These are phyloP conservation scores for Phaeophleospora eucalypticola DNA, from an alignment of 2,329 filamentous ascomycete genomes.

Conservation along the genomic window DNA sequence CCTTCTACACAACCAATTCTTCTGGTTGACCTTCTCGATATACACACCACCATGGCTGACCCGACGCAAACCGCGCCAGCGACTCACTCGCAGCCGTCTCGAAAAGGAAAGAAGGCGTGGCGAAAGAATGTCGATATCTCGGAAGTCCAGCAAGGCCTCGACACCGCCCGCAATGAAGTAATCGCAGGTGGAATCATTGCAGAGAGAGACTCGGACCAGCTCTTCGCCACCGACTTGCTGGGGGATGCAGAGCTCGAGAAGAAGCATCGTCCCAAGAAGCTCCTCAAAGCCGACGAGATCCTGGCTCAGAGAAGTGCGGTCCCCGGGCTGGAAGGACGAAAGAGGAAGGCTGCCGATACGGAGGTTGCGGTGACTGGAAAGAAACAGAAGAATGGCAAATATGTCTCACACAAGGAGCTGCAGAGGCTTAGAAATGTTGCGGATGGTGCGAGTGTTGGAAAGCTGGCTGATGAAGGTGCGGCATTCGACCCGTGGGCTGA, in stretches of 20 bases:
- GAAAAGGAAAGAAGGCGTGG: constrained; percentile 99
- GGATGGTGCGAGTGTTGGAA: constrained; percentile 58
- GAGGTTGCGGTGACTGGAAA: constrained; percentile 59
- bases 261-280: constrained; percentile 63
- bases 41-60: constrained; percentile 9
- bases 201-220: constrained; percentile 75
- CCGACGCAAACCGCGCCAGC: constrained; percentile 57
- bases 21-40: not conserved
- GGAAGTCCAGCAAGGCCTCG: constrained; percentile 76
- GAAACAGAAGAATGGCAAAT: constrained; percentile 68
- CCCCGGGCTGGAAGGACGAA: constrained; percentile 69
- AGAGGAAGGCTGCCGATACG: constrained; percentile 68
- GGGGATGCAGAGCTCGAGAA: constrained; percentile 66
- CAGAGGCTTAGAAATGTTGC: constrained; percentile 73
- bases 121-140: constrained; percentile 95
- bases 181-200: constrained; percentile 83
- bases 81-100: constrained; percentile 80
- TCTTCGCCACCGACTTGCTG: constrained; percentile 77
- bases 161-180: constrained; percentile 80
- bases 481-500: constrained; percentile 75
- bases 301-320: constrained; percentile 78
- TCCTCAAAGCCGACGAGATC: constrained; percentile 87
- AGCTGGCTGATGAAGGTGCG: constrained; percentile 51
- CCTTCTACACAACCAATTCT: not conserved
- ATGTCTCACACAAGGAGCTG: constrained; percentile 77